Base-by-base conservation (phyloP, 192 early-diverging fungal species). In the Backusella sp. region DNA sequence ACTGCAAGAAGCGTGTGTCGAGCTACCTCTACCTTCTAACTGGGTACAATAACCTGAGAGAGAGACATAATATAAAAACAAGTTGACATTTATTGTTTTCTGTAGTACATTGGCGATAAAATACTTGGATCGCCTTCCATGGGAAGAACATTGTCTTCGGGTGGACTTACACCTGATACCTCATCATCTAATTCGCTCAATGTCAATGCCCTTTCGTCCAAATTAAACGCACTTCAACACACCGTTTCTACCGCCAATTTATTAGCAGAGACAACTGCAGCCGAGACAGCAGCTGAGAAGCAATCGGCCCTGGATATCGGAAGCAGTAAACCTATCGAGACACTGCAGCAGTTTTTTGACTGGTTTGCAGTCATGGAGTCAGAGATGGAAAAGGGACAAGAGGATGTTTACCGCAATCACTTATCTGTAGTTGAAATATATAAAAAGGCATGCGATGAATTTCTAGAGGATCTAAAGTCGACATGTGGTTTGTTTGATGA, bases 301-400 rank as follows among this genome's bases (percentile, higher is more conserved):
- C 59, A 77, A 11, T 80, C 70, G n/a, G 81, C 80, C 0, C 28
- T 79, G 8, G 79, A 78, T 2, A 67, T 83, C 44, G 87, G 82
- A 30, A 72, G 83, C 32, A 65, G 78, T 15, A 86, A 84, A 79
- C 87, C 93, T 2, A 93, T 98, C 46, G 92, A 96, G 66, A 98
- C 91, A 2, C 91, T 93, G 0, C 94, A 96, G 34, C 92, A 98
- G 85, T 99, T 99, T 73, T 89, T 98, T 71, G 92, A 95, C 74
- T 99, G 98, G 98, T 97, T 96, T 84, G 86, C 93, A 19, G 76
- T 70, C 12, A 88, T 94, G 6, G 95, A 98, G 79, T 77, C 83
- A 37, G 89, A 93, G 52, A 92, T 97, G 90, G 94, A 96, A 68
- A 85, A 92, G 70, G 95, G 93, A 73, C 94, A 94, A 75, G 95